phyloP scores from a whole-genome alignment of 2,329 filamentous ascomycete genomes.

The Colletotrichum eleusines region DNA sequence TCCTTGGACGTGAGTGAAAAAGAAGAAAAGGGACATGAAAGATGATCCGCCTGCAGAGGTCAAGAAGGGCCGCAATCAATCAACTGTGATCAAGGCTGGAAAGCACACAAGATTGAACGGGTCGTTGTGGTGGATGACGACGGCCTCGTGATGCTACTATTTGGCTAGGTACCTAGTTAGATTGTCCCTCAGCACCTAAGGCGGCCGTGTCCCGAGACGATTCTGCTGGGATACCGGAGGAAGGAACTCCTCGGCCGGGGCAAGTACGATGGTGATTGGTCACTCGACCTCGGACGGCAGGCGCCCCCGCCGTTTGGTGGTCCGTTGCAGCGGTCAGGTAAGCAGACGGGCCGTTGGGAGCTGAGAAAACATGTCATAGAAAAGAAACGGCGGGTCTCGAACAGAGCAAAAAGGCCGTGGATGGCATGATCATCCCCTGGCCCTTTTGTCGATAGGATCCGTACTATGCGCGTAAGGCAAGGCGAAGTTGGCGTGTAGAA shows the following conservation, averaged over 20 bases:
- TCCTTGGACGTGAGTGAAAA: neutral
- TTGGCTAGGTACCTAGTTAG: neutral
- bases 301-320: constrained; percentile 13
- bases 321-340: neutral
- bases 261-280: constrained; percentile 23
- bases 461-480: constrained; percentile 9
- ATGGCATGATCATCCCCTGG: constrained; percentile 6
- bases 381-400: constrained; percentile 1
- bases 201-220: constrained; percentile 4
- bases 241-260: constrained; percentile 34
- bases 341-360: neutral
- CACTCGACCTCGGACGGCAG: neutral
- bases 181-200: neutral
- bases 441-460: neutral
- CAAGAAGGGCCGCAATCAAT: neutral
- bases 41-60: neutral
- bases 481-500: neutral
- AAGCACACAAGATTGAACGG: neutral
- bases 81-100: neutral
- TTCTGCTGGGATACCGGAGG: constrained; percentile 14
- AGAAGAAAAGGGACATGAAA: neutral
- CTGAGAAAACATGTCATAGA: constrained; percentile 23
- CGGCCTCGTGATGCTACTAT: constrained; percentile 30
- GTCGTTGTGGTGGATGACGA: constrained; percentile 14
- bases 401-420: neutral